Percentiles rank a stretch among this genome's conserved stretches.
Conservation (phyloP, 202 grass and related monocot species). For the Hordeum pubiflorum region DNA sequence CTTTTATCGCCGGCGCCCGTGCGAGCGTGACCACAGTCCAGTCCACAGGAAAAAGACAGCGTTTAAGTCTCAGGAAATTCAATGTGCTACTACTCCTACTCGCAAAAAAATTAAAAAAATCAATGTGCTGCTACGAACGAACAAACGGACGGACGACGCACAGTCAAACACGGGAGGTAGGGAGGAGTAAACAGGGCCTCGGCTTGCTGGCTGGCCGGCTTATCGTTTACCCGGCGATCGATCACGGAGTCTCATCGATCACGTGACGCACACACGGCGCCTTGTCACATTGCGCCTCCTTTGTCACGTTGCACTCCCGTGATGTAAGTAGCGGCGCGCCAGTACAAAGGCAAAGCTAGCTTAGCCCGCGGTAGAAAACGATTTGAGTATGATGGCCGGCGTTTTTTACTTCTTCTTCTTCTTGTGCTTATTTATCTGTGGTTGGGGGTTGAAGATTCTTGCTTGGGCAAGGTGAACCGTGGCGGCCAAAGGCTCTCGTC, state of each 20-base stretch:
- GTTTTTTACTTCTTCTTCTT: neutral
- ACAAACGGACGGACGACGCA: neutral
- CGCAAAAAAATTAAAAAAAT: neutral
- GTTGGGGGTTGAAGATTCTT: slow-evolving; percentile 6
- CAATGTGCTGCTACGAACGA: neutral
- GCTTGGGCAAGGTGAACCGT: neutral
- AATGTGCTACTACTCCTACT: neutral
- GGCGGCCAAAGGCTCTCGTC: neutral
- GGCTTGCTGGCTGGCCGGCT: neutral
- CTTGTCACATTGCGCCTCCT: slow-evolving; percentile 17
- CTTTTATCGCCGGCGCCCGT: neutral
- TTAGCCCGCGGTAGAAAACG: neutral
- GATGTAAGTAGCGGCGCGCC: neutral
- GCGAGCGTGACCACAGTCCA: neutral
- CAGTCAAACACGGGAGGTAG: neutral
- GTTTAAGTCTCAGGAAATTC: neutral
- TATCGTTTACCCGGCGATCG: neutral
- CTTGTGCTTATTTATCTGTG: neutral
- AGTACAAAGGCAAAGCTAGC: neutral
- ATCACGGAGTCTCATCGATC: slow-evolving; percentile 25
- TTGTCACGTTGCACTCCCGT: slow-evolving; percentile 22
- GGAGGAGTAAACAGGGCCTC: neutral
- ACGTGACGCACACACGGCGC: slow-evolving; percentile 16
- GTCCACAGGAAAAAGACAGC: neutral
- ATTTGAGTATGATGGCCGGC: neutral